Evolutionary conservation across 202 grass and related monocot genomes (phyloP).

Genomic region (Setaria viridis): DNA sequence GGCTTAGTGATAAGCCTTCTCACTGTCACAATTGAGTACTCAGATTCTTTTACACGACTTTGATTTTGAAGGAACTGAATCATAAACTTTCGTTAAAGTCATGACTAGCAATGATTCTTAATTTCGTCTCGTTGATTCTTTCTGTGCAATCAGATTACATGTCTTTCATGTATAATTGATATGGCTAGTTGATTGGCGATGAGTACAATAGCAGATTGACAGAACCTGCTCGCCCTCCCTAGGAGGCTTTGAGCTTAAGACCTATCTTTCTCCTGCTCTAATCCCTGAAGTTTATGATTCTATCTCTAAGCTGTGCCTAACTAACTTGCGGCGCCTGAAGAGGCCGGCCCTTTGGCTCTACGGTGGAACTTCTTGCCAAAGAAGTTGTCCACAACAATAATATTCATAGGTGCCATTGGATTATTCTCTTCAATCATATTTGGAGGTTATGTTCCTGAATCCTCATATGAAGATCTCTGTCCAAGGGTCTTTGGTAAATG

Average conservation of each 20-base stretch:
- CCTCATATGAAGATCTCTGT: conserved; percentile 82
- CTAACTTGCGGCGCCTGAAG: no score
- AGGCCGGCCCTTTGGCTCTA: no score
- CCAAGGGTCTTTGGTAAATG: conserved; percentile 72
- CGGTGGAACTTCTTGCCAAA: no score
- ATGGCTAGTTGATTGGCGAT: no score
- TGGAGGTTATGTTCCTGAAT: conserved; percentile 88
- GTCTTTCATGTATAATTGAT: neutral
- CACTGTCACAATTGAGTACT: conserved; percentile 11
- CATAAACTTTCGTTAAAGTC: neutral
- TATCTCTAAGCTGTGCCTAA: no score
- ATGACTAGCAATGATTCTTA: neutral
- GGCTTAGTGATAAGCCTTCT: no score
- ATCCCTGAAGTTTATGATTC: no score
- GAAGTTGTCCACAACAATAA: no score
- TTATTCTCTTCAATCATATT: conserved; percentile 85
- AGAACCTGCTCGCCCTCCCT: no score
- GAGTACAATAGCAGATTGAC: no score
- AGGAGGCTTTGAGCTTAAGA: no score
- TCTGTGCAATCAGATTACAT: neutral
- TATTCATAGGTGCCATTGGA: conserved; percentile 75
- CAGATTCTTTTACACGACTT: neutral
- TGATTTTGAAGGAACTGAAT: conserved; percentile 24
- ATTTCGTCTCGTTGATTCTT: conserved; percentile 1
- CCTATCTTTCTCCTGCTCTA: no score